Evolutionary conservation across 768 basidiomycete species (phyloP), one percentile per base, ranked within the genome.

Genomic region (Hypholoma fasciculare): DNA sequence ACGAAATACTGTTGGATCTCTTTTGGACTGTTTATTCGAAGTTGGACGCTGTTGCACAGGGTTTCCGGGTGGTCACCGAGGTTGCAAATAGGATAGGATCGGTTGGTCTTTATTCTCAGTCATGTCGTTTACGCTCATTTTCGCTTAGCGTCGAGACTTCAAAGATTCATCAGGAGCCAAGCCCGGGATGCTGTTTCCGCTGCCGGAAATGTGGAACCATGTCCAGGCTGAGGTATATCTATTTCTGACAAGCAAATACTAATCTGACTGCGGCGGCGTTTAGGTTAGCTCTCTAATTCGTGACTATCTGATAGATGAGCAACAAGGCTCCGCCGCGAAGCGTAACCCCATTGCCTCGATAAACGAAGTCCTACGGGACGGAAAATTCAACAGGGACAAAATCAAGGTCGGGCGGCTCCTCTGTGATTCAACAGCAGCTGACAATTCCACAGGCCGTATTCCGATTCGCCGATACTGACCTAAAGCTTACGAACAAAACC

Each of bases 11-110:
- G 54, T 82, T 78, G 59, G 97, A 98, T 71, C 79, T 99, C 37
- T 98, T 98, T 72, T 98, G 96, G 96, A 97, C 96, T 2, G 69
- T 96, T 14, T 99, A 94, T 70, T 97, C 94, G 14, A 98, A 99
- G 72, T 67, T 99, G 48, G 89, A 95, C 67, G 97, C 97, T 30
- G 91, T 98, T 17, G 82, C 90, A 13, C 96, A 99, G 70, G 93
- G 96, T 9, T 77, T 97, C 60, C 79, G 95, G 52, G 88, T 97
- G 4, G 83, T 95, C 3, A 94, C 88, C 61, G 97, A 99, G 70
- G 90, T 98, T 6, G 82, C 92, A 1, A 90, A 89, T 63, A 84
- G 95, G 55, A 95, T 99, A 52, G 92, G 92, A 63, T 90, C 90
- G 60, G 96, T 97, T 68, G 74, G 94, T 82, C 23, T 50, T n/a